Conservation (phyloP, 306 rosid genomes). For the Gillenia trifoliata region DNA sequence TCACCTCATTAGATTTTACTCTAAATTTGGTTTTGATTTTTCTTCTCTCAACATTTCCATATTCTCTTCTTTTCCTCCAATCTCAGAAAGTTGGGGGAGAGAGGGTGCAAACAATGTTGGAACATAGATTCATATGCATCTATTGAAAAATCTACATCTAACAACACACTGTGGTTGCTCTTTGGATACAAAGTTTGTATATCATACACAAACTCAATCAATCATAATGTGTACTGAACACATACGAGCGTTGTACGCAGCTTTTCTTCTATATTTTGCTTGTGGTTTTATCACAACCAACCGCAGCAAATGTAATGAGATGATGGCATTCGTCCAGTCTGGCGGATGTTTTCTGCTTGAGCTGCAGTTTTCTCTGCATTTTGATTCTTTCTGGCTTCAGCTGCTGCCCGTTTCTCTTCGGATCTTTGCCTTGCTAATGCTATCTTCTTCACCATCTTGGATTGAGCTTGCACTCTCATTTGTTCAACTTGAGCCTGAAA, state of each 20-base stretch:
- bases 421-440: conserved; percentile 82
- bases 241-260: background rate
- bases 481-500: conserved; percentile 79
- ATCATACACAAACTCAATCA: background rate
- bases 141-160: conserved; percentile 2
- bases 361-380: conserved; percentile 76
- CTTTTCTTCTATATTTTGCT: background rate
- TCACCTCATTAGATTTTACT: background rate
- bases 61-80: background rate
- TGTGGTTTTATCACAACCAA: conserved; percentile 39
- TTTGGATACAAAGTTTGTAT: background rate
- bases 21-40: background rate
- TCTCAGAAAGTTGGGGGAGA: background rate
- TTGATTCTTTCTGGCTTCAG: conserved; percentile 56
- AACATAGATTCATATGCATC: background rate
- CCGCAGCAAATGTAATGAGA: conserved; percentile 64
- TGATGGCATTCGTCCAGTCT: conserved; percentile 66
- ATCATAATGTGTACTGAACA: conserved; percentile 4
- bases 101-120: background rate
- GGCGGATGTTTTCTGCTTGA: conserved; percentile 74
- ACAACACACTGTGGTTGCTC: background rate
- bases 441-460: conserved; percentile 73
- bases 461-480: conserved; percentile 78
- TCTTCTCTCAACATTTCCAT: background rate
- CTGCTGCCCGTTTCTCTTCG: conserved; percentile 70